Conservation (phyloP, 805 yeast species). For the Suhomyces tanzawaensis region DNA sequence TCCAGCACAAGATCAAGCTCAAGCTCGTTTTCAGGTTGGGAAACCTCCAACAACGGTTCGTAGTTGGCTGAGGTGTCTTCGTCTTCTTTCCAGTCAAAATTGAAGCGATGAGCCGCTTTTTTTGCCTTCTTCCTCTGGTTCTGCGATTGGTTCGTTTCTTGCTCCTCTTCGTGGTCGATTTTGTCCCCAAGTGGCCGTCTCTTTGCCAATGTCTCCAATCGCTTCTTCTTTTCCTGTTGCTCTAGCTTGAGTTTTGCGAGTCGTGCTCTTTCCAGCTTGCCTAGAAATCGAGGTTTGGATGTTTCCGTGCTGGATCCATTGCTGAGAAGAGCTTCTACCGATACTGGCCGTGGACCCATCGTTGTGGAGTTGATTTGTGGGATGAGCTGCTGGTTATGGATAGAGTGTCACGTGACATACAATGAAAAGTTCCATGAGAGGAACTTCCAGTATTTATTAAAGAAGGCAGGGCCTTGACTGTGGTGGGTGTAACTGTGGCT, state of each 20-base stretch:
- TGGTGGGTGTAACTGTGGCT: no score
- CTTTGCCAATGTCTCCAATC: slow-evolving; percentile 1
- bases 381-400: neutral
- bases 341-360: slow-evolving; percentile 24
- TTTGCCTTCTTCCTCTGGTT: slow-evolving; percentile 7
- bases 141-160: neutral
- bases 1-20: slow-evolving; percentile 17
- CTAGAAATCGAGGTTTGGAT: slow-evolving; percentile 21
- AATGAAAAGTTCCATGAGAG: no score
- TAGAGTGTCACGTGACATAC: neutral
- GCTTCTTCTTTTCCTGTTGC: slow-evolving; percentile 3
- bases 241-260: slow-evolving; percentile 8
- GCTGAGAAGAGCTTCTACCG: slow-evolving; percentile 23
- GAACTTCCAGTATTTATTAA: no score
- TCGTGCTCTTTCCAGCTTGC: slow-evolving; percentile 18
- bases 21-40: neutral
- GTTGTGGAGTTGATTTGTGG: no score
- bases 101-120: slow-evolving; percentile 39
- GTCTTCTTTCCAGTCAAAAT: slow-evolving; percentile 64
- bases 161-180: slow-evolving; percentile 1
- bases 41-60: slow-evolving; percentile 36
- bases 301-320: slow-evolving; percentile 1
- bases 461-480: no score
- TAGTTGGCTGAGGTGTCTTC: slow-evolving; percentile 61
- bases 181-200: slow-evolving; percentile 1